Conservation (phyloP, 1,284 basidiomycete genomes). For the Schizophyllum commune region DNA sequence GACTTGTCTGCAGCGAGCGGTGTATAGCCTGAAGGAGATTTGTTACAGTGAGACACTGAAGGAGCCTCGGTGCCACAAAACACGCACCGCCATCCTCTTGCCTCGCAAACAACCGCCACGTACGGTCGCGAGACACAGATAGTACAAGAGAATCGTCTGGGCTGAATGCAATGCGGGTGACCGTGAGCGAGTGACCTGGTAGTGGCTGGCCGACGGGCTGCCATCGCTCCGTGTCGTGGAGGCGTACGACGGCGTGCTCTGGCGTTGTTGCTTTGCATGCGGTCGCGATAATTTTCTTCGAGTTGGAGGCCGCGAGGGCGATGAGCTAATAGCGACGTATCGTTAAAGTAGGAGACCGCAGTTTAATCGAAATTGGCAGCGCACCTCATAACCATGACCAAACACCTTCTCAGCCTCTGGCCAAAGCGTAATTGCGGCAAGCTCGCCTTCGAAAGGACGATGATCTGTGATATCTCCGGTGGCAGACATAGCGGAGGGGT, state of each 20-base stretch:
- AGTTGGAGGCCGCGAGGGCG: conserved; percentile 66
- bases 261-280: conserved; percentile 84
- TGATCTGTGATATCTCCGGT: conserved; percentile 22
- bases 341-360: background rate
- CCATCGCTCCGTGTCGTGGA: conserved; percentile 72
- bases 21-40: conserved; percentile 39
- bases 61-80: background rate
- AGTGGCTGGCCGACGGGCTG: conserved; percentile 66
- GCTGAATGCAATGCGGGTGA: conserved; percentile 88
- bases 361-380: conserved; percentile 30
- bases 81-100: conserved; percentile 32
- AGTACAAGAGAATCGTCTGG: conserved; percentile 74
- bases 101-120: conserved; percentile 79
- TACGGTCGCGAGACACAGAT: conserved; percentile 85
- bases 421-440: conserved; percentile 88
- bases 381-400: conserved; percentile 94
- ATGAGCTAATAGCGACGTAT: conserved; percentile 48
- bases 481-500: conserved; percentile 7
- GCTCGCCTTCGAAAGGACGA: conserved; percentile 75
- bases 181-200: conserved; percentile 80
- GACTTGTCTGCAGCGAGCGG: conserved; percentile 71
- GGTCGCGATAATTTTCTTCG: conserved; percentile 74
- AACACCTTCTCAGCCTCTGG: conserved; percentile 97
- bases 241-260: conserved; percentile 85
- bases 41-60: background rate